These are phyloP conservation scores for Hydrangea macrophylla DNA, from an alignment of 148 eudicot genomes.

Conservation along the genomic window DNA sequence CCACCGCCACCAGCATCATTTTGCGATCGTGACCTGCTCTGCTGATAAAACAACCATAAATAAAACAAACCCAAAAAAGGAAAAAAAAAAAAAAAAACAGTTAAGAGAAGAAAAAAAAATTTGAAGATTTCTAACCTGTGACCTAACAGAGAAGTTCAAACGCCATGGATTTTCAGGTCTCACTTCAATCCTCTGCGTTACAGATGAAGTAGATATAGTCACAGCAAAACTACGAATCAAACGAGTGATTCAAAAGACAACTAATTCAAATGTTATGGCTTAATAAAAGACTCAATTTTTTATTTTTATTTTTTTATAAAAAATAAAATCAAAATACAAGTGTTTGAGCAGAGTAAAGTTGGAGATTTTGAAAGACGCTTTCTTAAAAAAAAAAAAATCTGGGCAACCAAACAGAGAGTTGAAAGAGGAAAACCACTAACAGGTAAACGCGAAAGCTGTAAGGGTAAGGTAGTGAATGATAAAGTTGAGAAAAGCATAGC, in stretches of 20 bases:
- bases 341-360: background rate
- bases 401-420: background rate
- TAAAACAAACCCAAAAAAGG: background rate
- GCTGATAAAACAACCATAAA: background rate
- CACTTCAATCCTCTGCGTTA: constrained; percentile 32
- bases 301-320: too few relatives aligned
- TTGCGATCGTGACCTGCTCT: constrained; percentile 23
- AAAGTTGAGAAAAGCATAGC: constrained; percentile 25
- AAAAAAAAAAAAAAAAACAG: background rate
- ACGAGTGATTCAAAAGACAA: background rate
- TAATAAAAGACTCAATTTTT: too few relatives aligned
- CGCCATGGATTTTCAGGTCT: constrained; percentile 15
- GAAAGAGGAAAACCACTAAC: background rate
- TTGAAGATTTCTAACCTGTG: constrained; percentile 31
- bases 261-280: background rate
- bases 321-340: background rate
- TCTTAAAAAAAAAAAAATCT: background rate
- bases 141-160: constrained; percentile 20
- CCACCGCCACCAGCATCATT: constrained; percentile 34
- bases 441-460: constrained; percentile 10
- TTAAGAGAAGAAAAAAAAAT: background rate
- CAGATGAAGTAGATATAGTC: background rate
- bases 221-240: constrained; percentile 1
- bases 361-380: background rate
- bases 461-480: constrained; percentile 18